phyloP scores from a whole-genome alignment of 768 basidiomycete genomes.

The Lactarius hatsudake region DNA sequence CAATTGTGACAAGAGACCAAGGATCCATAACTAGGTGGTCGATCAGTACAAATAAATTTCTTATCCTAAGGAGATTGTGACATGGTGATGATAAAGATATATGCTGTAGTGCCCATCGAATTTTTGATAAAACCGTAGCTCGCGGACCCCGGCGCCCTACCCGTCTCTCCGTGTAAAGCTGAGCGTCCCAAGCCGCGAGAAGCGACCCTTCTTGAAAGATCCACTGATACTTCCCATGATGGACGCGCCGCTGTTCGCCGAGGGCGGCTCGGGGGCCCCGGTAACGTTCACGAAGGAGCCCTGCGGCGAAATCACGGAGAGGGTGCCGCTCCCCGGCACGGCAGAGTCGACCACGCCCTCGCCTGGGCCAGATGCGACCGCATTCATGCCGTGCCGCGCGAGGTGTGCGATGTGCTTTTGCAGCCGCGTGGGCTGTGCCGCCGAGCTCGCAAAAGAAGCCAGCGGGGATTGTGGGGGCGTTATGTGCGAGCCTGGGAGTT shows the following conservation, averaged over 20 bases:
- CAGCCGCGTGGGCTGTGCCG: conserved; percentile 61
- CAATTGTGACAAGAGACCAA: neutral
- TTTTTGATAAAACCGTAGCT: too few relatives aligned
- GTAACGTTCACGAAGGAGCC: conserved; percentile 76
- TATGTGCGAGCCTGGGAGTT: conserved; percentile 46
- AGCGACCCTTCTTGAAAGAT: conserved; percentile 69
- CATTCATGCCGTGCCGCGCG: conserved; percentile 78
- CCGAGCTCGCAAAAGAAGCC: conserved; percentile 27
- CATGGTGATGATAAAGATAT: conserved; percentile 6
- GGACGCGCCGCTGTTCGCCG: conserved; percentile 49
- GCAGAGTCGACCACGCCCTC: conserved; percentile 38
- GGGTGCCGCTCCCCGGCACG: conserved; percentile 47
- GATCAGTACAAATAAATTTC: conserved; percentile 15
- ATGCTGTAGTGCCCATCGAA: neutral
- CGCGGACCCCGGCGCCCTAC: conserved; percentile 2
- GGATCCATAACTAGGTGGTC: neutral
- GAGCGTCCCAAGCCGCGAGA: conserved; percentile 75
- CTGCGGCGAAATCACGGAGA: conserved; percentile 65
- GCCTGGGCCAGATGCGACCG: conserved; percentile 73
- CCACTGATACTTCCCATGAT: conserved; percentile 61
- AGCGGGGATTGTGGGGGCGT: conserved; percentile 43
- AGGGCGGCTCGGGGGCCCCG: conserved; percentile 38
- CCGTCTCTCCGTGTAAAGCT: conserved; percentile 56
- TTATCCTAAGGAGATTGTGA: neutral
- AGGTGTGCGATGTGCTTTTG: conserved; percentile 80